A percentile compares a stretch with the other conserved stretches of the same genome.
phyloP scores from a whole-genome alignment of 2,329 filamentous ascomycete species.

The Drechslerella dactyloides region DNA sequence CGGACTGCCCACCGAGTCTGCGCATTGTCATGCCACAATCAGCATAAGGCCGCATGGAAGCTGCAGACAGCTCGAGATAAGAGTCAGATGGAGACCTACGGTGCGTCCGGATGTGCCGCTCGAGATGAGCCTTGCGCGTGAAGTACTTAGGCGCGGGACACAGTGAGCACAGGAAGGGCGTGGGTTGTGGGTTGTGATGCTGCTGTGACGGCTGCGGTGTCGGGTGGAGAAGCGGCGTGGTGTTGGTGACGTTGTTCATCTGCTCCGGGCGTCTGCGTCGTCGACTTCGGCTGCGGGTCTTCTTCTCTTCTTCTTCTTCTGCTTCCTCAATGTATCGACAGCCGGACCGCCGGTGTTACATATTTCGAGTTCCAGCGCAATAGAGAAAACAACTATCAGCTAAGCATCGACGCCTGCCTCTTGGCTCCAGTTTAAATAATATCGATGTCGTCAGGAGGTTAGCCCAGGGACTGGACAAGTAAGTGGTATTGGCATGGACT shows the following conservation, averaged over 20 bases:
- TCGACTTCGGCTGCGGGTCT: too few species aligned
- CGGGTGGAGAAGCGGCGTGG: constrained; percentile 1
- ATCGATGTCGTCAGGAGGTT: too few species aligned
- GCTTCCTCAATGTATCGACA: background rate
- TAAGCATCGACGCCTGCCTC: background rate
- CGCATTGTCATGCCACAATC: constrained; percentile 35
- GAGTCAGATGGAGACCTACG: constrained; percentile 14
- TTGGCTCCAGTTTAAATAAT: background rate
- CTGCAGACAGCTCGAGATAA: too few species aligned
- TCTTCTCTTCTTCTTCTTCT: constrained; percentile 9
- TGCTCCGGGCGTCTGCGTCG: background rate
- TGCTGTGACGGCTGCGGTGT: constrained; percentile 25
- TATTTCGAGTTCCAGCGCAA: constrained; percentile 1
- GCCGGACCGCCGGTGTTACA: constrained; percentile 8
- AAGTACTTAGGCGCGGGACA: constrained; percentile 42
- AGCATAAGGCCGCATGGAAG: background rate
- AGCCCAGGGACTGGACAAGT: too few species aligned
- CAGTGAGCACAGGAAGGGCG: constrained; percentile 32
- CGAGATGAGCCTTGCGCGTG: constrained; percentile 46
- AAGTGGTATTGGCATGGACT: too few species aligned
- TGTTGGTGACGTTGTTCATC: constrained; percentile 18
- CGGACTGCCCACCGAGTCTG: constrained; percentile 42
- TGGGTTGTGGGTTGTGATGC: constrained; percentile 7
- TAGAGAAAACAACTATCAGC: background rate
- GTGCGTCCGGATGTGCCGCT: constrained; percentile 42